Conservation (phyloP, 805 yeast species). For the Ascoidea rubescens region DNA sequence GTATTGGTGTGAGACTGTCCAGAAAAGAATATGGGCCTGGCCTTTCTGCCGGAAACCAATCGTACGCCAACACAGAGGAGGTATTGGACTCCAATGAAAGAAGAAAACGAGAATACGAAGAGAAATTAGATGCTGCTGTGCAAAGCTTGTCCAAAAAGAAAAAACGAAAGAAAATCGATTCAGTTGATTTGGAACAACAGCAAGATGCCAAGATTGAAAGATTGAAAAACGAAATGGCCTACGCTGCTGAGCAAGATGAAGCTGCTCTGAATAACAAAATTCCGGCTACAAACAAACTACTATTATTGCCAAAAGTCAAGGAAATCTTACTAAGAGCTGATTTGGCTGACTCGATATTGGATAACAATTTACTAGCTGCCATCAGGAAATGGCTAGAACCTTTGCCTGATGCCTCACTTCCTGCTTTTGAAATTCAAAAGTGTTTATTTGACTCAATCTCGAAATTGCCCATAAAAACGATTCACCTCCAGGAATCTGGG, state of each 20-base stretch:
- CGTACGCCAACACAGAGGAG: too few relatives aligned
- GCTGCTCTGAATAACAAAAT: slow-evolving; percentile 32
- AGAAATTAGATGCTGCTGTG: slow-evolving; percentile 62
- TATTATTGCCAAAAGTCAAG: slow-evolving; percentile 66
- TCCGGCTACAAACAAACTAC: slow-evolving; percentile 50
- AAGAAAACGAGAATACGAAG: slow-evolving; percentile 69
- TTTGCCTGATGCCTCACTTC: slow-evolving; percentile 91
- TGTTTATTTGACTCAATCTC: slow-evolving; percentile 64
- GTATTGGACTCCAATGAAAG: slow-evolving; percentile 15
- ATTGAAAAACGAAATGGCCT: slow-evolving; percentile 80
- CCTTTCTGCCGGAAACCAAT: too few relatives aligned
- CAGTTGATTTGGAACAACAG: slow-evolving; percentile 88
- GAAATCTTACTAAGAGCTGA: slow-evolving; percentile 67
- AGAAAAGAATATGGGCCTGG: too few relatives aligned
- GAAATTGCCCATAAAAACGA: slow-evolving; percentile 84
- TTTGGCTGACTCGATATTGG: slow-evolving; percentile 83
- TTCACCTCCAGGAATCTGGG: slow-evolving; percentile 88
- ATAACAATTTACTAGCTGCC: slow-evolving; percentile 84
- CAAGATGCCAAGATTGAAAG: slow-evolving; percentile 82
- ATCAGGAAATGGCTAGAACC: slow-evolving; percentile 97
- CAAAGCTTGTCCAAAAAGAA: slow-evolving; percentile 38
- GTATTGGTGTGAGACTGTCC: too few relatives aligned
- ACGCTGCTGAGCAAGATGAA: slow-evolving; percentile 66
- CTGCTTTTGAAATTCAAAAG: slow-evolving; percentile 93
- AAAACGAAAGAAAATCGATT: slow-evolving; percentile 59